Conservation (phyloP, 2,329 filamentous ascomycete species). For the Colletotrichum zoysiae region DNA sequence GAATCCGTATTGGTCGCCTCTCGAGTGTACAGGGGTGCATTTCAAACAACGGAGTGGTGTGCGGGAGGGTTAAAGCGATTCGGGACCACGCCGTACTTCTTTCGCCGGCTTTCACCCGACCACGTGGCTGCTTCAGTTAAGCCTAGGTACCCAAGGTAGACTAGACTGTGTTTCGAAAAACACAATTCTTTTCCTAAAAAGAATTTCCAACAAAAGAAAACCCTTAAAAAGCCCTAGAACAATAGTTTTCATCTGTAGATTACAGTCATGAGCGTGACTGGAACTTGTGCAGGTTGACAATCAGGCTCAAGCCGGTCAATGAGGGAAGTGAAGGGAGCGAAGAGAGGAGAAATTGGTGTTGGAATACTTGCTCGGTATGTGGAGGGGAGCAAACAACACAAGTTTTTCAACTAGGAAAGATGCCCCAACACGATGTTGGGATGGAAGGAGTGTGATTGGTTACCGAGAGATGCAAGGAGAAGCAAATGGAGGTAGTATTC, state of each 20-base stretch:
- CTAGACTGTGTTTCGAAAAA: background rate
- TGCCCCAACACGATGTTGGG: background rate
- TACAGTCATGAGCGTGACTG: background rate
- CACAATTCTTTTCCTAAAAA: no score
- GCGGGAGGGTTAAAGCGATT: background rate
- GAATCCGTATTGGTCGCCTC: background rate
- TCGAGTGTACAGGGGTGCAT: background rate
- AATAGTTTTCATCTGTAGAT: background rate
- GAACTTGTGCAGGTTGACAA: background rate
- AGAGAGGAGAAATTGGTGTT: background rate
- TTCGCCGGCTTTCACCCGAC: background rate
- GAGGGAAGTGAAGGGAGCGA: background rate
- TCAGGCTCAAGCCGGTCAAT: background rate
- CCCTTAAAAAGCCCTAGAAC: no score
- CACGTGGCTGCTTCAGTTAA: background rate
- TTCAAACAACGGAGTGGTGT: background rate
- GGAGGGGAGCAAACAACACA: conserved; percentile 21
- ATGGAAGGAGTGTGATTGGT: conserved; percentile 18
- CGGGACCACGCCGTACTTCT: background rate
- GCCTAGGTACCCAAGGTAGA: background rate
- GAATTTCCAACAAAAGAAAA: no score
- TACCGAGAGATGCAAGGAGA: conserved; percentile 33
- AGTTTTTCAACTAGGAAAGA: background rate
- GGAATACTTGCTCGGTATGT: background rate
- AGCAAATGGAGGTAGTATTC: conserved; percentile 23